Evolutionary conservation across 2,329 filamentous ascomycete genomes (phyloP).

Genomic region (Ascochyta fabae): DNA sequence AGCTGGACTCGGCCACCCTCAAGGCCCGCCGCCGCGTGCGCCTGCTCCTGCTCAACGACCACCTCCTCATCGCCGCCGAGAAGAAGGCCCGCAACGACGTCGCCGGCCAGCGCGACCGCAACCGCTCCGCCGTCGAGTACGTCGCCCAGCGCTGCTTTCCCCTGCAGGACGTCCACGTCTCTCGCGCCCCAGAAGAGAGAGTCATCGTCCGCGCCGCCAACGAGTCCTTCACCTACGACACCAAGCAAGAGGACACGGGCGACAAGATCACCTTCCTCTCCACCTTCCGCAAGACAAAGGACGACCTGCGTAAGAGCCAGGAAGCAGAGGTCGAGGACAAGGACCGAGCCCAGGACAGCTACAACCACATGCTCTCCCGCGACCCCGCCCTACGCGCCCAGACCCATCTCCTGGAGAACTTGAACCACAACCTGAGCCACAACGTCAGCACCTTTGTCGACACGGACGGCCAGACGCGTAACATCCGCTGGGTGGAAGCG

Average conservation of each 20-base stretch:
- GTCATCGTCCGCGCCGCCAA: conserved; percentile 89
- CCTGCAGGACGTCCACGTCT: conserved; percentile 87
- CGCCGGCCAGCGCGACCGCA: conserved; percentile 52
- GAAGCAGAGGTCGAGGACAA: conserved; percentile 88
- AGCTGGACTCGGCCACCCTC: conserved; percentile 96
- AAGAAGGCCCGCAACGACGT: conserved; percentile 87
- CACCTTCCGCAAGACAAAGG: conserved; percentile 89
- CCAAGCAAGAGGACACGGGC: conserved; percentile 77
- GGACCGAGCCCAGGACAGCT: conserved; percentile 81
- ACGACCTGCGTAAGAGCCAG: conserved; percentile 84
- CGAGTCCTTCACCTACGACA: conserved; percentile 94
- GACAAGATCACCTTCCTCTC: conserved; percentile 84
- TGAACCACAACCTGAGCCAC: conserved; percentile 72
- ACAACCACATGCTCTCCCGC: conserved; percentile 83
- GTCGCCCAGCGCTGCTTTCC: conserved; percentile 96
- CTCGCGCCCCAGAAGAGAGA: conserved; percentile 71
- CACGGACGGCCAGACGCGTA: conserved; percentile 95
- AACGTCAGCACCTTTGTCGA: conserved; percentile 80
- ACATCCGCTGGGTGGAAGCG: conserved; percentile 91
- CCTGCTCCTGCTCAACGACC: conserved; percentile 91
- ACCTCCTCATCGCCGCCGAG: conserved; percentile 90
- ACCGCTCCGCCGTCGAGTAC: conserved; percentile 64
- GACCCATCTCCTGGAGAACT: conserved; percentile 77
- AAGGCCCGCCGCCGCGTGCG: conserved; percentile 89
- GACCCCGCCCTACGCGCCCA: conserved; percentile 80